Base-by-base conservation (phyloP, 75 land plant species). In the Pinus tabuliformis region DNA sequence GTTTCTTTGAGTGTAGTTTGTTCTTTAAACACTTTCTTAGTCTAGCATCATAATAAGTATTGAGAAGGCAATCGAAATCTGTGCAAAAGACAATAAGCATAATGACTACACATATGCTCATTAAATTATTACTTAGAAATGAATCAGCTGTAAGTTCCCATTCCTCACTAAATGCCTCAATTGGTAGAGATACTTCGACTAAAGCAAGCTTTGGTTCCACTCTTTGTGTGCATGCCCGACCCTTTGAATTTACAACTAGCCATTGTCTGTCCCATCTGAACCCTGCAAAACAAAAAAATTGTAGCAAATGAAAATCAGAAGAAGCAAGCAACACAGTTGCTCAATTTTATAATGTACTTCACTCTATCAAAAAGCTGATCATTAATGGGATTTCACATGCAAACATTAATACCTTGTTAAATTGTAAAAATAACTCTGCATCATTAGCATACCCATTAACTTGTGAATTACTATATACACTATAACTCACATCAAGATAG, bases 231-330 rank as follows among this genome's bases (percentile, higher is more conserved):
- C 77, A 75, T 28, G 87, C 79, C 59, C 95, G 90, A 61, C 91
- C 86, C 73, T 88, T 92, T 36, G 80, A 77, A 73, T 93, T 97
- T 57, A 97, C 88, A 77, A 97, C 78, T 75, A 97, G 20, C 99
- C 99, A 97, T 72, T 88, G 91, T 57, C 99, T 75, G 59, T 97
- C 99, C 99, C 99, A 97, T 75, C 86, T 78, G 78, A 97, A 92
- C 59, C 99, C 99, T 97, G 81, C 13, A 64, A 17, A 73, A 20
- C 20, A 28, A 20, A 62, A 52, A 62, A 52, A 39, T 8, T 8
- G 49, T 14, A 61, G 52, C 54, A 9, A 9, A 49, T 49, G 54
- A 49, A 49, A 49, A 49, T 49, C 54, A 49, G 54, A 49, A 49
- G 54, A 49, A 8, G 12, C 12, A 49, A 49, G 54, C 54, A 2